phyloP scores from a whole-genome alignment of 495 filamentous ascomycete genomes.

The Penicillium ucsense region DNA sequence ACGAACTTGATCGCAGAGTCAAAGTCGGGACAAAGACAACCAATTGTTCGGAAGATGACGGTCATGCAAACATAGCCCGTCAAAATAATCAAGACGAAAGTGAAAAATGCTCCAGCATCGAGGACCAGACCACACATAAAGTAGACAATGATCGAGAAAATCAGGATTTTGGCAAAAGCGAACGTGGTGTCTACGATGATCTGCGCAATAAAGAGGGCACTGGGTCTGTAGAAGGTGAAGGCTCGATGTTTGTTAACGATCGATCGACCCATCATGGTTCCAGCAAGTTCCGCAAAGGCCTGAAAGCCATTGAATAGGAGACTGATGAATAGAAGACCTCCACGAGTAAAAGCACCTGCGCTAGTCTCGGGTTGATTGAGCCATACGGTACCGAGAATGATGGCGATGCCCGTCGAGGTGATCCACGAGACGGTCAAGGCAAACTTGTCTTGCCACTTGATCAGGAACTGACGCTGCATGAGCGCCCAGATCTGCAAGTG shows the following conservation, averaged over 20 bases:
- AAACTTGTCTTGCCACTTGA: conserved; percentile 80
- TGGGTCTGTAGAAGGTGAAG: conserved; percentile 70
- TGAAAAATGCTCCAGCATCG: conserved; percentile 68
- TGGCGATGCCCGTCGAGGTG: conserved; percentile 64
- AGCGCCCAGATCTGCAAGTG: conserved; percentile 71
- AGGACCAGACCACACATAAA: conserved; percentile 64
- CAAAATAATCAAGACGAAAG: conserved; percentile 61
- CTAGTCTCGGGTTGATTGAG: conserved; percentile 56
- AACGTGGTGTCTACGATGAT: conserved; percentile 72
- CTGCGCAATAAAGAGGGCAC: conserved; percentile 70
- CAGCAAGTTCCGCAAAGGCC: conserved; percentile 62
- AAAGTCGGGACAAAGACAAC: conserved; percentile 71
- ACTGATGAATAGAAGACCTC: conserved; percentile 65
- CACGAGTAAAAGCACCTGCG: conserved; percentile 65
- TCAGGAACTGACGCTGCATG: conserved; percentile 71
- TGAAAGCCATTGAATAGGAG: conserved; percentile 75
- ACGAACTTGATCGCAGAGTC: conserved; percentile 80
- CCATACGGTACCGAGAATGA: conserved; percentile 72
- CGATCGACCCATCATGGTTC: conserved; percentile 61
- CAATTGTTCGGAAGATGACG: conserved; percentile 68
- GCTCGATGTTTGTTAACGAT: conserved; percentile 73
- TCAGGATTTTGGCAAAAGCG: conserved; percentile 52
- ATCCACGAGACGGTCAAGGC: conserved; percentile 65
- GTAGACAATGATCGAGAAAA: conserved; percentile 70
- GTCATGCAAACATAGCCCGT: conserved; percentile 69